A percentile compares a stretch with the other conserved stretches of the same genome.
Evolutionary conservation across 108 stramenopile genomes (phyloP).

Genomic region (Nannochloropsis gaditana): DNA sequence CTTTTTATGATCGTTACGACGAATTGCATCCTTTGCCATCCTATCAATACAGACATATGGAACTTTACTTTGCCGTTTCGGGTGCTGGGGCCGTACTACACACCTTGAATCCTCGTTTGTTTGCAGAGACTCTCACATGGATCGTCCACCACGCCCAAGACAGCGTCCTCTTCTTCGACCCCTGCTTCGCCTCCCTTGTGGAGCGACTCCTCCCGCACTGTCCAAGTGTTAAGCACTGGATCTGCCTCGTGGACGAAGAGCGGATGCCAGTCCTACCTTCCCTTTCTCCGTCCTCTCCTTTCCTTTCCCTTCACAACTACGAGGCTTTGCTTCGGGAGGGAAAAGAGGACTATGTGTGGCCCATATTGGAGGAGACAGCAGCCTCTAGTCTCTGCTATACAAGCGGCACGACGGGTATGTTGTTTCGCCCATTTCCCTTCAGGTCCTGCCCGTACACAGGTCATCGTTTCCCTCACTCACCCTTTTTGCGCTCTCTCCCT

Average conservation of each 20-base stretch:
- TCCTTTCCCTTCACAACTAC: background rate
- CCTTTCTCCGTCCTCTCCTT: background rate
- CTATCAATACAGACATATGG: background rate
- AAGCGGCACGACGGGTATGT: background rate
- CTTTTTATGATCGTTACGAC: too few species aligned
- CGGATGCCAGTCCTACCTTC: background rate
- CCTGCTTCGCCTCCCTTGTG: conserved; percentile 4
- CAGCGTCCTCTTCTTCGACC: background rate
- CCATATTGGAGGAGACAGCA: conserved; percentile 2
- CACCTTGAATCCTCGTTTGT: background rate
- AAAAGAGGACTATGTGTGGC: conserved; percentile 10
- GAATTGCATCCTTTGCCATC: too few species aligned
- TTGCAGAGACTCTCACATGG: background rate
- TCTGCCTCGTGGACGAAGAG: background rate
- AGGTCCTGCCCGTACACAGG: background rate
- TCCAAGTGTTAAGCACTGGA: background rate
- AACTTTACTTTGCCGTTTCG: background rate
- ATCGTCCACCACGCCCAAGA: background rate
- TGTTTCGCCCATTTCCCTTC: background rate
- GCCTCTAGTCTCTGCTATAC: background rate
- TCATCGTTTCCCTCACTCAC: background rate
- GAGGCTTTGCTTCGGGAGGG: background rate
- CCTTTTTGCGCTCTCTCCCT: background rate
- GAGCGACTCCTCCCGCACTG: background rate
- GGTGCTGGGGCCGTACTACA: background rate